Base-by-base conservation (phyloP, 495 filamentous ascomycete genomes). In the Aspergillus bertholletiae region DNA sequence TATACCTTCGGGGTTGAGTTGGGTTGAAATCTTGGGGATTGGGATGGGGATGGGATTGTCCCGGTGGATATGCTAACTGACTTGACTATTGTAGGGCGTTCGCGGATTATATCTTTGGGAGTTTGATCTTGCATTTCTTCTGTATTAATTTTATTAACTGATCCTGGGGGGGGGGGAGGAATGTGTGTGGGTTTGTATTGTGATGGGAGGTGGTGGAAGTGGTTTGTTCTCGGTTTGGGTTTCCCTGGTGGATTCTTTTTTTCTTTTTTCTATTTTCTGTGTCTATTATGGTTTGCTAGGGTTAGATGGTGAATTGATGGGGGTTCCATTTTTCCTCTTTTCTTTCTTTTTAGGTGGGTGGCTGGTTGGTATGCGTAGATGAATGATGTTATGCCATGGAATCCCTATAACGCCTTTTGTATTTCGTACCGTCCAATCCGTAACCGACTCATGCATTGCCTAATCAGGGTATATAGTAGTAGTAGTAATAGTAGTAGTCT, bases 81-180 rank as follows among this genome's bases (percentile, higher is more conserved):
- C 12, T 43, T 23, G 32, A 15, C 47, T 18, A 11, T 47, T 59
- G 54, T 60, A 94, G 93, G 68, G 95, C 94, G 15, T 98, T 98
- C 71, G 94, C 94, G 61, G 94, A 98, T 79, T 98, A 86, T 63
- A 85, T 97, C 57, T 90, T 97, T 53, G 92, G 92, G 64, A 96
- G 91, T 67, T 64, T 98, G 69, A 88, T 98, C 64, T 74, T 98
- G 71, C 94, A 98, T 78, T 96, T 97, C 78, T 97, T 98, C 80
- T 98, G 94, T 74, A 87, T 97, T 61, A 97, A 98, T 78, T 98
- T 98, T 70, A 97, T 98, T 76, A 98, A 98, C 80, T 97, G 74
- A 74, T 22, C 37, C 27, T 41, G 51, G 55, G 61, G 27, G 54
- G 24, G 20, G 22, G 23, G 43, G 46, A 26, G 26, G n/a, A 32